A percentile compares a stretch with the other conserved stretches of the same genome.
These are phyloP conservation scores for Penicillium expansum DNA, from an alignment of 2,329 filamentous ascomycete species.

Conservation along the genomic window DNA sequence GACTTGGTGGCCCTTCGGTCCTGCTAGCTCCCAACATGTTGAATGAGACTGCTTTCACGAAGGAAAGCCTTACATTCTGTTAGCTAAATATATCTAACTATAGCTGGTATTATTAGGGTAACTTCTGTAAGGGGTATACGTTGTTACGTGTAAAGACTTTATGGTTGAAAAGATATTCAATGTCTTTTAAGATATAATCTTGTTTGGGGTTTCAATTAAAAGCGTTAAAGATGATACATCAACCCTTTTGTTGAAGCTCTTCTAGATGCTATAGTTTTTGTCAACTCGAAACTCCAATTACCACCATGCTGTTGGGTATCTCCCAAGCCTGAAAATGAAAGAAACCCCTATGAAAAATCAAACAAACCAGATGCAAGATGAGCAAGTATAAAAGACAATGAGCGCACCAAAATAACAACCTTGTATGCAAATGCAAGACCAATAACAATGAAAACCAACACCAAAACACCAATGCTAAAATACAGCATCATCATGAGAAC, in stretches of 20 bases:
- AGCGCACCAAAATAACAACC: not conserved
- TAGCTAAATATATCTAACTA: no score
- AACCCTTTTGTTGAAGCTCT: not conserved
- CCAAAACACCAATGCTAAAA: not conserved
- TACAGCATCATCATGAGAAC: not conserved
- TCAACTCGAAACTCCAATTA: not conserved
- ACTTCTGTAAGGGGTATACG: no score
- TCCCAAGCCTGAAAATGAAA: not conserved
- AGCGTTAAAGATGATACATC: not conserved
- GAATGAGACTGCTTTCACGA: no score
- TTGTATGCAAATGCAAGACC: not conserved
- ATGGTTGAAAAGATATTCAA: not conserved
- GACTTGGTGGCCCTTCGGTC: no score
- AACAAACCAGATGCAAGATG: not conserved
- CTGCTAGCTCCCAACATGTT: no score
- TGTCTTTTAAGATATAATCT: not conserved
- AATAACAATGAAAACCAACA: not conserved
- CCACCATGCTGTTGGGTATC: not conserved
- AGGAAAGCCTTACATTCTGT: no score
- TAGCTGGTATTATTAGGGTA: no score
- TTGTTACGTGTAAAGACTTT: no score
- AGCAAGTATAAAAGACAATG: not conserved
- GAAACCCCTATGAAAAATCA: not conserved
- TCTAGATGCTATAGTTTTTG: not conserved
- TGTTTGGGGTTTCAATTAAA: not conserved